Conservation (phyloP, 805 yeast species). For the Gaillardinia entomophila region DNA sequence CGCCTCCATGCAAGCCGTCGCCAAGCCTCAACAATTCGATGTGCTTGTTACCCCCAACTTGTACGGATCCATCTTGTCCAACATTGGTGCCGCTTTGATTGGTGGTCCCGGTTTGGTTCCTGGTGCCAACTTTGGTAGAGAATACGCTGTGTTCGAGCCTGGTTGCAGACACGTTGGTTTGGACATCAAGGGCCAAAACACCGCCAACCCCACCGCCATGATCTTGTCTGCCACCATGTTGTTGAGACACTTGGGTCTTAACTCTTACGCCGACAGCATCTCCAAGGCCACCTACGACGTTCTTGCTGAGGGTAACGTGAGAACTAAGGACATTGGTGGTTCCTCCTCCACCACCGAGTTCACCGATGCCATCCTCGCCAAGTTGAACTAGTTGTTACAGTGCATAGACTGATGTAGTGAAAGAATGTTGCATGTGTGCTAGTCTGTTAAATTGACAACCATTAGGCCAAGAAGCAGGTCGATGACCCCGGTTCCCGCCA, state of each 20-base stretch:
- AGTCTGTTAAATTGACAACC: too few relatives aligned
- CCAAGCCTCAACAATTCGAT: conserved; percentile 96
- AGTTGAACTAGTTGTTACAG: conserved; percentile 44
- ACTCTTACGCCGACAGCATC: conserved; percentile 77
- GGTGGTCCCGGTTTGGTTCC: conserved; percentile 99
- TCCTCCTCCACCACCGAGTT: conserved; percentile 84
- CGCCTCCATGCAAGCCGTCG: conserved; percentile 99
- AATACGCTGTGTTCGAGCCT: conserved; percentile 96
- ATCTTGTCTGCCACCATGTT: conserved; percentile 84
- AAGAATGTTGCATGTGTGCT: too few relatives aligned
- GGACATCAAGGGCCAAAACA: conserved; percentile 89
- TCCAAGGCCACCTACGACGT: conserved; percentile 86
- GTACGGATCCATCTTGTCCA: conserved; percentile 95
- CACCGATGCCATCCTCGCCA: conserved; percentile 81
- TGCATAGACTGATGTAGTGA: too few relatives aligned
- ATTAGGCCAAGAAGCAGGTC: conserved; percentile 44
- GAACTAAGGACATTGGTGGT: conserved; percentile 93
- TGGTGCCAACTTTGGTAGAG: conserved; percentile 97
- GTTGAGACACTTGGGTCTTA: conserved; percentile 93
- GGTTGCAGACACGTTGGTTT: conserved; percentile 99
- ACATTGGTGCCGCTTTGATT: conserved; percentile 94
- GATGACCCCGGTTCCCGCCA: conserved; percentile 61
- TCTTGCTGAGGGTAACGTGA: conserved; percentile 77
- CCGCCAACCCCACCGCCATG: conserved; percentile 98
- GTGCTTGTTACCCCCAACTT: conserved; percentile 96